These are phyloP conservation scores for Pyrrhoderma noxium DNA, from an alignment of 1,284 basidiomycete species.

Conservation along the genomic window DNA sequence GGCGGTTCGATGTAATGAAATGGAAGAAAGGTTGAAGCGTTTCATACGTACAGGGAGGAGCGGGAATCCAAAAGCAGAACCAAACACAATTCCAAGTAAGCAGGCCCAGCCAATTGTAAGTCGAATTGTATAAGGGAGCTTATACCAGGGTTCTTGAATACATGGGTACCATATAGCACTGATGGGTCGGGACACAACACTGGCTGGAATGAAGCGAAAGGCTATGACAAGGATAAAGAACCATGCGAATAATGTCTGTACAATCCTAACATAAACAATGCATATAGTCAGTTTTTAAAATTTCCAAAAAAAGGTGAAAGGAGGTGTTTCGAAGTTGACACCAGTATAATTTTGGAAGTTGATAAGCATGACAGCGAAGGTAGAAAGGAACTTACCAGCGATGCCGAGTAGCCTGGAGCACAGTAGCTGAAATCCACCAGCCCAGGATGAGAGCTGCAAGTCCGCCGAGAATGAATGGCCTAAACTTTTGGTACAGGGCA, in stretches of 20 bases:
- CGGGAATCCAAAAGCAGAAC: slow-evolving; percentile 75
- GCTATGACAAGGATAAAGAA: slow-evolving; percentile 68
- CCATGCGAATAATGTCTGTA: slow-evolving; percentile 76
- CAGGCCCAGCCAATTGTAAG: slow-evolving; percentile 65
- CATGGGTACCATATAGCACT: slow-evolving; percentile 56
- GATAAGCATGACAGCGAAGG: slow-evolving; percentile 4
- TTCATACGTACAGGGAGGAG: too few relatives aligned
- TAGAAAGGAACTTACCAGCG: slow-evolving; percentile 46
- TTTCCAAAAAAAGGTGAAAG: too few relatives aligned
- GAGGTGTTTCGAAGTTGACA: too few relatives aligned
- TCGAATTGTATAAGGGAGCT: slow-evolving; percentile 49
- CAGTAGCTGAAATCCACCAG: slow-evolving; percentile 75
- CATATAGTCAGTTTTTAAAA: background rate
- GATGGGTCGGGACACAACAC: slow-evolving; percentile 58
- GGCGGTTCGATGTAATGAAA: too few relatives aligned
- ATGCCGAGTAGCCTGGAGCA: slow-evolving; percentile 60
- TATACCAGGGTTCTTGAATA: slow-evolving; percentile 63
- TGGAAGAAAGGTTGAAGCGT: too few relatives aligned
- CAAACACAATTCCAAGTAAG: slow-evolving; percentile 68
- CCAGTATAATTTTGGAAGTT: too few relatives aligned
- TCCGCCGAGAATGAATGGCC: slow-evolving; percentile 41
- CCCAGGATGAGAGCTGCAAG: slow-evolving; percentile 57
- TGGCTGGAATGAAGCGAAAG: slow-evolving; percentile 72
- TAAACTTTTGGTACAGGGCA: slow-evolving; percentile 25
- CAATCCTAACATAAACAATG: slow-evolving; percentile 45